Percentiles rank a stretch among this genome's conserved stretches.
phyloP scores from a whole-genome alignment of 192 early-diverging fungal genomes.

The Coemansia sp. region DNA sequence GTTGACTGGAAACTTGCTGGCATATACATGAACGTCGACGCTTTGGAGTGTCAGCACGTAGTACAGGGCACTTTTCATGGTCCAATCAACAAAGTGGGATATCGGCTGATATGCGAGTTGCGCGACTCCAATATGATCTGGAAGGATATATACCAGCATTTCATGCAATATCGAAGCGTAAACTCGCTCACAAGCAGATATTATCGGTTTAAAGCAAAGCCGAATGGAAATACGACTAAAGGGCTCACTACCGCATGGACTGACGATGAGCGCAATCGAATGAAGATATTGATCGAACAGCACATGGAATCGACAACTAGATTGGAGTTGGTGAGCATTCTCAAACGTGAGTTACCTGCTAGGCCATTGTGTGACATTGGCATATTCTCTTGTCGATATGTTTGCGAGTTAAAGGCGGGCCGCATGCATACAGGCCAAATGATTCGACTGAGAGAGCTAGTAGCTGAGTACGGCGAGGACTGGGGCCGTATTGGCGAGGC shows the following conservation, averaged over 20 bases:
- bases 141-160: background rate
- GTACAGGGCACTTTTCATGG: background rate
- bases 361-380: background rate
- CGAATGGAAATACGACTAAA: background rate
- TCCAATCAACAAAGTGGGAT: background rate
- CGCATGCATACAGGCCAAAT: background rate
- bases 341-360: background rate
- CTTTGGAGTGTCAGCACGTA: background rate
- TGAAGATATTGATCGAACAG: background rate
- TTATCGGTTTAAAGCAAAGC: background rate
- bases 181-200: no score
- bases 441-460: background rate
- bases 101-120: background rate
- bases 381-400: background rate
- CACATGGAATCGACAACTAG: background rate
- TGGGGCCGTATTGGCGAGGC: no score
- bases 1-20: background rate
- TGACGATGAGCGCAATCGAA: background rate
- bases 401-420: background rate
- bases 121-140: background rate
- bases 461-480: background rate
- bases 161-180: no score
- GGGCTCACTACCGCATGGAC: background rate
- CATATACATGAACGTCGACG: background rate
- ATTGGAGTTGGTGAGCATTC: background rate